Percentiles rank a stretch among this genome's conserved stretches.
Conservation (phyloP, 306 rosid species). For the Dryas octopetala region DNA sequence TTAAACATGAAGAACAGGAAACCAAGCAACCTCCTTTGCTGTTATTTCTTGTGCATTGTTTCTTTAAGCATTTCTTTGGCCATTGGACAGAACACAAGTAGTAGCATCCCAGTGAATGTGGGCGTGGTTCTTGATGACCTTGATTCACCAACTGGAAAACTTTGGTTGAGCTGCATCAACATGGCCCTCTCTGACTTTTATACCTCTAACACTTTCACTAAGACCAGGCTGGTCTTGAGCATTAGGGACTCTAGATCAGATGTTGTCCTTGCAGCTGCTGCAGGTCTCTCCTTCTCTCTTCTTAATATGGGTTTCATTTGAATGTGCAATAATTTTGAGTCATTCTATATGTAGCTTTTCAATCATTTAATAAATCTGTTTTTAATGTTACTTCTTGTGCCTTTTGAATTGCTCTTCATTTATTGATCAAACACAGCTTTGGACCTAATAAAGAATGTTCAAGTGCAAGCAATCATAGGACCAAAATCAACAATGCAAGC, state of each 20-base stretch:
- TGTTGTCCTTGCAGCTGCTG: constrained; percentile 26
- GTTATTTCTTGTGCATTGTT: neutral
- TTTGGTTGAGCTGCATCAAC: neutral
- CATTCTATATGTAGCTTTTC: too few species aligned
- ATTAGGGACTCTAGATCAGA: constrained; percentile 8
- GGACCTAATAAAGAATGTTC: neutral
- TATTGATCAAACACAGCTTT: constrained; percentile 13
- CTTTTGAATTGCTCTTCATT: too few species aligned
- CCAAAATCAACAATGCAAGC: constrained; percentile 27
- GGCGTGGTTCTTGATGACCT: constrained; percentile 27
- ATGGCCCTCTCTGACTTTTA: neutral
- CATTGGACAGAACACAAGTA: constrained; percentile 9
- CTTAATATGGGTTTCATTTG: neutral
- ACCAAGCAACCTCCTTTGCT: neutral
- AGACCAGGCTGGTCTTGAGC: constrained; percentile 22
- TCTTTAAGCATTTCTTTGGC: neutral
- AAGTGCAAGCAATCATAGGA: constrained; percentile 36
- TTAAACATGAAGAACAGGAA: neutral
- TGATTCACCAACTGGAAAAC: neutral
- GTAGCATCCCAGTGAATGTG: constrained; percentile 13
- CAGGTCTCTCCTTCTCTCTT: constrained; percentile 12
- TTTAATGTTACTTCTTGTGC: too few species aligned
- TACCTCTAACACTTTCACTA: neutral
- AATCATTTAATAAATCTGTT: too few species aligned
- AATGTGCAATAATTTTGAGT: neutral